These are phyloP conservation scores for Eimeria maxima DNA, from an alignment of 169 alveolate genomes.

Conservation along the genomic window DNA sequence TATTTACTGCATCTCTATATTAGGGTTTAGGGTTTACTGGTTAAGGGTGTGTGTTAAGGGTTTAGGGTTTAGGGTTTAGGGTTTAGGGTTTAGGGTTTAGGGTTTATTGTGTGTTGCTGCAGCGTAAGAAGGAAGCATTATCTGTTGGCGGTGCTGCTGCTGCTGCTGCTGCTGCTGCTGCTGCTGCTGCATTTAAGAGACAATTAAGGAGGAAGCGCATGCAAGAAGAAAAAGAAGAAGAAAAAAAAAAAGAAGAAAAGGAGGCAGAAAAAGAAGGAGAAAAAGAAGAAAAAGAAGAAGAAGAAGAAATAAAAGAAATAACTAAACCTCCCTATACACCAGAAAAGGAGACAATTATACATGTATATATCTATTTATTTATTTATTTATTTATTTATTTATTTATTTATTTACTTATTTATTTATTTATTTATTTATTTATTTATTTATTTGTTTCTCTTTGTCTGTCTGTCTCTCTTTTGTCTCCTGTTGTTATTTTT, in stretches of 20 bases:
- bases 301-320: not conserved
- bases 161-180: conserved; percentile 11
- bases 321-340: not conserved
- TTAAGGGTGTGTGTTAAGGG: too few species aligned
- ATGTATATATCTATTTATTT: too few species aligned
- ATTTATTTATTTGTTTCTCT: not conserved
- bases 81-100: conserved; percentile 2
- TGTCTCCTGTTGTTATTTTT: not conserved
- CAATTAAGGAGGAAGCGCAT: not conserved
- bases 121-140: not conserved
- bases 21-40: too few species aligned
- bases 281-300: not conserved
- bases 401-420: not conserved
- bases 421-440: too few species aligned
- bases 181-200: not conserved
- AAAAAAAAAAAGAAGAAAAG: not conserved
- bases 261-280: not conserved
- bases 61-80: conserved; percentile 7
- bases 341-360: not conserved
- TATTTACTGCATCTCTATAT: too few species aligned
- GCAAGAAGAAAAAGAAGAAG: not conserved
- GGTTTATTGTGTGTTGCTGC: not conserved
- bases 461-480: not conserved
- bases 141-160: conserved; percentile 29
- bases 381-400: too few species aligned